phyloP scores from a whole-genome alignment of 306 rosid species.

The Casuarina equisetifolia region DNA sequence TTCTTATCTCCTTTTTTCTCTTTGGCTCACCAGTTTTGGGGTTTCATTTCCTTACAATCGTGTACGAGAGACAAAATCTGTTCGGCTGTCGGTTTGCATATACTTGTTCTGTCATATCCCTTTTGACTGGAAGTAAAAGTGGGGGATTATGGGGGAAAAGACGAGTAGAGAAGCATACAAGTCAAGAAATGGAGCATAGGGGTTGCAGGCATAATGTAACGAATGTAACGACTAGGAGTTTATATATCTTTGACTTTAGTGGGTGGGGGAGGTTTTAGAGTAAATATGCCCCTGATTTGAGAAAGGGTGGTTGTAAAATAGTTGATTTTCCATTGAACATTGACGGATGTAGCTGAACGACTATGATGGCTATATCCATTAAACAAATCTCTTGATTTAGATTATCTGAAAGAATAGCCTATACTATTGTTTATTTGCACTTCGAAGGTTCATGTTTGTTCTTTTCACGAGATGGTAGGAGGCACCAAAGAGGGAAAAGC shows the following conservation, averaged over 20 bases:
- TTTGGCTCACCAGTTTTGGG: constrained; percentile 26
- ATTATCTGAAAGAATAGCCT: background rate
- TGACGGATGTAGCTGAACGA: constrained; percentile 30
- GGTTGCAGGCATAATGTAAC: constrained; percentile 10
- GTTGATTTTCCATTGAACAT: constrained; percentile 19
- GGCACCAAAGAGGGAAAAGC: background rate
- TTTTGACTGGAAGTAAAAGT: constrained; percentile 9
- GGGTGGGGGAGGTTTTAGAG: background rate
- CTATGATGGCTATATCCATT: background rate
- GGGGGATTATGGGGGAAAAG: constrained; percentile 14
- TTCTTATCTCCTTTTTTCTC: background rate
- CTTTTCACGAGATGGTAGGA: background rate
- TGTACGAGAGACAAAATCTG: constrained; percentile 22
- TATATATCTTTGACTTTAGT: background rate
- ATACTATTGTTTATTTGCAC: background rate
- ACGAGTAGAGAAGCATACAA: constrained; percentile 28
- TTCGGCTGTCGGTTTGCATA: constrained; percentile 17
- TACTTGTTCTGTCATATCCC: constrained; percentile 4
- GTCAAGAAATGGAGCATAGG: constrained; percentile 13
- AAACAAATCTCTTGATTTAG: background rate
- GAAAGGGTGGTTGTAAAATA: constrained; percentile 42
- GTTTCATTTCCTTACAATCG: constrained; percentile 21
- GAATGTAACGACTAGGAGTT: constrained; percentile 28
- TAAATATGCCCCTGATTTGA: constrained; percentile 12
- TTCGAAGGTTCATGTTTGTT: background rate